Percentiles rank a stretch among this genome's conserved stretches.
These are phyloP conservation scores for Trichosporon ovoides DNA, from an alignment of 1,284 basidiomycete genomes.

Conservation along the genomic window DNA sequence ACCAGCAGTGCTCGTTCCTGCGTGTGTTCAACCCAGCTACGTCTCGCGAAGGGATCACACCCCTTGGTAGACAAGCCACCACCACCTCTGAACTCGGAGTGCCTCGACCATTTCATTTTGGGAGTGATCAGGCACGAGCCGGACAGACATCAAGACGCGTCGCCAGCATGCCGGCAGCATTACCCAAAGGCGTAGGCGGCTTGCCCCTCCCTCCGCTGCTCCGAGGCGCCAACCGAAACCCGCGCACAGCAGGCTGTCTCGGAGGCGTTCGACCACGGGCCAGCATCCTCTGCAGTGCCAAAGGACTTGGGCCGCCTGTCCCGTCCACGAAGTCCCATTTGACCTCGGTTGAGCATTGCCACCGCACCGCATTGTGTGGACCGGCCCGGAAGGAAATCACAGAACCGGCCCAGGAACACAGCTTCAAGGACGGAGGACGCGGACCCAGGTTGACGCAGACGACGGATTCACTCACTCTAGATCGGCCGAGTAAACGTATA, in stretches of 20 bases:
- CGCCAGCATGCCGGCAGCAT: background rate
- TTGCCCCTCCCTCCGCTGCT: background rate
- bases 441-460: conserved; percentile 21
- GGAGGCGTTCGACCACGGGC: no score
- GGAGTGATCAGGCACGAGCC: background rate
- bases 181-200: background rate
- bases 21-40: no score
- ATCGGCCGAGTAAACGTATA: conserved; percentile 15
- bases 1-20: no score
- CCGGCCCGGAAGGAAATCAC: background rate
- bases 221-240: no score
- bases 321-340: no score
- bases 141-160: background rate
- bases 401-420: background rate
- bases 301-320: no score
- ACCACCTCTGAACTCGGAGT: background rate
- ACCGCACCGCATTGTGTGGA: background rate
- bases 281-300: no score
- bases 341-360: background rate
- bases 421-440: conserved; percentile 4
- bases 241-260: no score
- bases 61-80: background rate
- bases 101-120: background rate
- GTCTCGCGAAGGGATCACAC: no score
- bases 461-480: conserved; percentile 57